Percentiles rank a stretch among this genome's conserved stretches.
These are phyloP conservation scores for Penstemon newberryi DNA, from an alignment of 257 asterid genomes.

Conservation along the genomic window DNA sequence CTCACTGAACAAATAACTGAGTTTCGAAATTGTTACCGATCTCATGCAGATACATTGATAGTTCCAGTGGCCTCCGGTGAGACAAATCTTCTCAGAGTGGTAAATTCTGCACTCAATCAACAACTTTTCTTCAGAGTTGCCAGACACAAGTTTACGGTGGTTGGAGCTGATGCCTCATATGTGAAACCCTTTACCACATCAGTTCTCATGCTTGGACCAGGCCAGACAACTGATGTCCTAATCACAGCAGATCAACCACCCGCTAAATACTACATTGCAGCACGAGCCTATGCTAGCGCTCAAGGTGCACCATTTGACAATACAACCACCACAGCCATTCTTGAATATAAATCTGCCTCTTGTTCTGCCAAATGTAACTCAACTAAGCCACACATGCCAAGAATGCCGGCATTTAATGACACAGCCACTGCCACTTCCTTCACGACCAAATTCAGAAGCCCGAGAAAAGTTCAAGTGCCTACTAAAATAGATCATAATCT, in stretches of 20 bases:
- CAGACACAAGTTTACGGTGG: slow-evolving; percentile 77
- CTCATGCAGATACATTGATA: slow-evolving; percentile 50
- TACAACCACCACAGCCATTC: slow-evolving; percentile 89
- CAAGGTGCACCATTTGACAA: slow-evolving; percentile 80
- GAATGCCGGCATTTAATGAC: slow-evolving; percentile 76
- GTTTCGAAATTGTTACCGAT: not conserved
- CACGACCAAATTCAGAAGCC: slow-evolving; percentile 66
- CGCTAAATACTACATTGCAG: slow-evolving; percentile 69
- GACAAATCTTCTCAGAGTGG: slow-evolving; percentile 65
- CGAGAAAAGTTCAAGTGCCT: slow-evolving; percentile 51
- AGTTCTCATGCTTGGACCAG: slow-evolving; percentile 88
- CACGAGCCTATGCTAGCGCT: slow-evolving; percentile 87
- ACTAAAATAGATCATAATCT: slow-evolving; percentile 67
- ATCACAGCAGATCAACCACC: slow-evolving; percentile 73
- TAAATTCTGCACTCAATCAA: slow-evolving; percentile 80
- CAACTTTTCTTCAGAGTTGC: slow-evolving; percentile 84
- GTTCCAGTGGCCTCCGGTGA: slow-evolving; percentile 65
- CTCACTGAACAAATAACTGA: not conserved
- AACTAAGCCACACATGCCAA: slow-evolving; percentile 47
- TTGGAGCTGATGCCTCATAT: slow-evolving; percentile 83
- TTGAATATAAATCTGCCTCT: slow-evolving; percentile 58
- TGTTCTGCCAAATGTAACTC: slow-evolving; percentile 51
- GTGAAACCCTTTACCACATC: slow-evolving; percentile 80
- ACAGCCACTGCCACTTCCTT: slow-evolving; percentile 76
- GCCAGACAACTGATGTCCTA: slow-evolving; percentile 89